Evolutionary conservation across 495 filamentous ascomycete genomes (phyloP), one percentile per base, ranked within the genome.

Genomic region (Hypoxylon intermedium): DNA sequence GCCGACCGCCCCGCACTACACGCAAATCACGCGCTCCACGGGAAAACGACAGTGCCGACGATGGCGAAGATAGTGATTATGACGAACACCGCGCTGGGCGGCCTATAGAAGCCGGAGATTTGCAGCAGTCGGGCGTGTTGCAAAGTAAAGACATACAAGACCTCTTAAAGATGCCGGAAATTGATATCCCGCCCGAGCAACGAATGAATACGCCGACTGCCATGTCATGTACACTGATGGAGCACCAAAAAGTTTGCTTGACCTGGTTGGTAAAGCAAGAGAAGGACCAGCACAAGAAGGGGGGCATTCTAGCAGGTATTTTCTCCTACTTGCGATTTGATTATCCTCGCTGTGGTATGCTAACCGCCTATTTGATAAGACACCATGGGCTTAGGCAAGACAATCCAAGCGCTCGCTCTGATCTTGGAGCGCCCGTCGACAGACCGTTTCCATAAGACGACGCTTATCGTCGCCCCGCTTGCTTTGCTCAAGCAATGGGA

Each of bases 361-460:
- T 60, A 16, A 65, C 41, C 3, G 2, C 23, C 15, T 26, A n/a
- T 24, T 34, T 26, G 16, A 46, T 9, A 6, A 65, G 91, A 96
- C 68, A 91, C 93, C 45, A 98, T 98, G 94, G 94, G 94, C 9
- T 80, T 98, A 7, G 94, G 94, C 16, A 98, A 98, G 76, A 98
- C 94, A 1, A 89, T 98, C 42, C 89, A 93, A 60, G 85, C 91
- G 12, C 79, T 98, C 18, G 87, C 94, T 1, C 81, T 98, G 26
- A 89, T 98, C 58, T 80, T 93, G 1, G 82, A 85, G n/a, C 79
- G 85, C 20, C 85, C 82, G 11, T 87, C 91, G 0, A 64, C 72
- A 1, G 82, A 92, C 66, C 75, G 43, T 9, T 26, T 60, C 55
- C 55, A 18, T 0, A 64, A 93, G 76, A 93, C 94, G 1, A 94